Base-by-base conservation (phyloP, 2,329 filamentous ascomycete species). In the Lojkania enalia region DNA sequence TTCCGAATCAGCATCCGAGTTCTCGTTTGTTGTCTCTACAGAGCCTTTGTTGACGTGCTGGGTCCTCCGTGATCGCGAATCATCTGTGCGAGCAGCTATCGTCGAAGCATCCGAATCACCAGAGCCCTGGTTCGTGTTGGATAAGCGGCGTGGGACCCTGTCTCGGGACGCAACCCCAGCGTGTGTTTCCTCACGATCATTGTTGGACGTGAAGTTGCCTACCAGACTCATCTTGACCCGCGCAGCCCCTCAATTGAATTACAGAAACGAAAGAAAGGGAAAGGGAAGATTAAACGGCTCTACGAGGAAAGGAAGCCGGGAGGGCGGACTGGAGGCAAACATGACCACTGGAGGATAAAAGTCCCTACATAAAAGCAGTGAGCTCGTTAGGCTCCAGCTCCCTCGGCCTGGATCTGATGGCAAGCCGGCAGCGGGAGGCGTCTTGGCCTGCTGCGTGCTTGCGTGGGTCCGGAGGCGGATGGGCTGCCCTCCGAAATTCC, bases 121-220 rank as follows among this genome's bases (percentile, higher is more conserved):
- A 9, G 33, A 6, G 18, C 16, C 19, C 7, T 33, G 30, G 9
- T 11, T 11, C 11, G 30, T 15, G 6, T 11, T 7, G 14, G 30
- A 33, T 16, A 46, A 50, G n/a, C 35, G 52, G 30, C 46, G 66
- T 31, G 52, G 60, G 25, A 57, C 58, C 35, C 62, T 69, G 29
- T 61, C 61, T 42, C 48, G 48, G 20, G 61, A 47, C 33, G 67
- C 66, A 11, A 63, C 66, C 37, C 71, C 72, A 47, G 63, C 54
- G 19, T 57, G 60, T 44, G 66, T 55, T 46, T 64, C 67, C 41
- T 67, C 65, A 19, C 61, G 63, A 60, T 76, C 73, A 51, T 61
- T 67, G 52, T 73, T 74, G 55, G 71, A 68, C 35, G 62, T 59
- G 47, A 74, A 71, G 55, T 72, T 73, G 55, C 71, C 71, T 40